Conservation (phyloP, 2,329 filamentous ascomycete genomes). For the Eutypella sp. region DNA sequence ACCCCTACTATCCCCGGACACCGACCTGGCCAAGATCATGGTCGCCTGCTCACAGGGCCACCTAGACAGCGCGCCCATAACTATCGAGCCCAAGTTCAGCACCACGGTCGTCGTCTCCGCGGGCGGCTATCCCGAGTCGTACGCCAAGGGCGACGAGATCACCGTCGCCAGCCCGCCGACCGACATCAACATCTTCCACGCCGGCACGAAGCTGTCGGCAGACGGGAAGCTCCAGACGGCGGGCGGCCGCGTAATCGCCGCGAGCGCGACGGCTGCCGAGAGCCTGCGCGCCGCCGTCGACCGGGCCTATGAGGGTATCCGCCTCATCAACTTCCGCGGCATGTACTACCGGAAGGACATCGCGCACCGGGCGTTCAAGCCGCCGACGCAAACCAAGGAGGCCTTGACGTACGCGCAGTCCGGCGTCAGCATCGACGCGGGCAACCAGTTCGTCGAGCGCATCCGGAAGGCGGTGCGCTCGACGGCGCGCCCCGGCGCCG, state of each 20-base stretch:
- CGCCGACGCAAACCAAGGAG: slow-evolving; percentile 34
- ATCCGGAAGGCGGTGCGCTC: slow-evolving; percentile 89
- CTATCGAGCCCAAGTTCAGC: slow-evolving; percentile 65
- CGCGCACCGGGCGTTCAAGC: slow-evolving; percentile 67
- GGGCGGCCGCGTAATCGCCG: slow-evolving; percentile 88
- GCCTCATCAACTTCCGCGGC: slow-evolving; percentile 73
- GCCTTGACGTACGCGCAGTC: slow-evolving; percentile 86
- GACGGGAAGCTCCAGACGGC: slow-evolving; percentile 65
- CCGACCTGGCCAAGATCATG: slow-evolving; percentile 85
- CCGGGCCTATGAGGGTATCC: slow-evolving; percentile 81
- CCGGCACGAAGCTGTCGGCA: slow-evolving; percentile 70
- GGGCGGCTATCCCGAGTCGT: slow-evolving; percentile 82
- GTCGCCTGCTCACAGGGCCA: slow-evolving; percentile 74
- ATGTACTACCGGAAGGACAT: slow-evolving; percentile 96
- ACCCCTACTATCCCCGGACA: slow-evolving; percentile 69
- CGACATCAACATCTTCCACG: slow-evolving; percentile 79
- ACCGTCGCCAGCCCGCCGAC: slow-evolving; percentile 39
- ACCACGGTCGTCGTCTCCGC: slow-evolving; percentile 93
- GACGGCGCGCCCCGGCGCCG: slow-evolving; percentile 79
- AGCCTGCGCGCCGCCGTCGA: slow-evolving; percentile 78
- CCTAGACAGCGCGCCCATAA: slow-evolving; percentile 64
- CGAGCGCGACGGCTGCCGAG: slow-evolving; percentile 68
- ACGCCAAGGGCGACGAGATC: slow-evolving; percentile 70
- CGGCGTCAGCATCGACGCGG: slow-evolving; percentile 90
- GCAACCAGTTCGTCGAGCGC: slow-evolving; percentile 84